Conservation (phyloP, 257 asterid species). For the Apocynum venetum region DNA sequence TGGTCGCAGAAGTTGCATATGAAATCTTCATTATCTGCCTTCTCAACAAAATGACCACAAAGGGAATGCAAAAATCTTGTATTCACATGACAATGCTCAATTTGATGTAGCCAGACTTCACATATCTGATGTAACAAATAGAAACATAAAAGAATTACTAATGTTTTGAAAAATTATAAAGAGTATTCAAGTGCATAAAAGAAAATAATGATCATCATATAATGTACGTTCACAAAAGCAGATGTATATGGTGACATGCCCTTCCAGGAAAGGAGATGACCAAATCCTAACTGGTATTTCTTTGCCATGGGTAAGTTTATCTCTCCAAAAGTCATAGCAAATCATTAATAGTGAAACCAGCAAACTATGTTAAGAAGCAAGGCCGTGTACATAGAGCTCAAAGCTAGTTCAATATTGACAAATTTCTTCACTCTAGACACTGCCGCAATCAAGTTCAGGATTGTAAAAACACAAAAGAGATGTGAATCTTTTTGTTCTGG, state of each 20-base stretch:
- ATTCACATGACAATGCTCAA: slow-evolving; percentile 63
- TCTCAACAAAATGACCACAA: slow-evolving; percentile 61
- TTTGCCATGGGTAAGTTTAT: background rate
- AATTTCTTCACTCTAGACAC: background rate
- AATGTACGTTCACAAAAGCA: background rate
- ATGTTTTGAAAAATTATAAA: background rate
- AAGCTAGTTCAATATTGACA: background rate
- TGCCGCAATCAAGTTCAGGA: background rate
- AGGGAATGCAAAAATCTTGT: slow-evolving; percentile 59
- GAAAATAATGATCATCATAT: background rate
- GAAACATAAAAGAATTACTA: background rate
- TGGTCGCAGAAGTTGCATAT: slow-evolving; percentile 64
- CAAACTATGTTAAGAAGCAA: background rate
- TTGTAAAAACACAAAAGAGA: background rate
- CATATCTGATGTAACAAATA: slow-evolving; percentile 51
- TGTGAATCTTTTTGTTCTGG: background rate
- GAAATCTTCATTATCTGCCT: slow-evolving; percentile 33
- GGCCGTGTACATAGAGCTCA: background rate
- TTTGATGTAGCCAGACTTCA: slow-evolving; percentile 75
- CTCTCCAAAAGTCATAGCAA: background rate
- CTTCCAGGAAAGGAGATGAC: background rate
- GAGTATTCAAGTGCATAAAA: background rate
- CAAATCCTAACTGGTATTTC: background rate
- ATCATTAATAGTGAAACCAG: background rate
- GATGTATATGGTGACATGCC: background rate